phyloP scores from a whole-genome alignment of 257 asterid genomes.

The Nicotiana noctiflora region DNA sequence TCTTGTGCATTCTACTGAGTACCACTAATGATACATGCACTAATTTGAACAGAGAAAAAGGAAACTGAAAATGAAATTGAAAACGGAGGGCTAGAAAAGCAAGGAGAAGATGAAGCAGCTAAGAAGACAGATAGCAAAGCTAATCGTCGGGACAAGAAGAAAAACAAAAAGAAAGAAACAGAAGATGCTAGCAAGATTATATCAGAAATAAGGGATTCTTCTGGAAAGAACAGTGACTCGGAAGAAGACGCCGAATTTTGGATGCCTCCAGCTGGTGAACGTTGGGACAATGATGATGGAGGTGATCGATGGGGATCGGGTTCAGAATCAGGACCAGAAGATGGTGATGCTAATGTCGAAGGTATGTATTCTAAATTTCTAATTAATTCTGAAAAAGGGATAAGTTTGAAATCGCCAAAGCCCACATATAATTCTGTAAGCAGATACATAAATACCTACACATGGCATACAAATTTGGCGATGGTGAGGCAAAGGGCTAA shows the following conservation, averaged over 20 bases:
- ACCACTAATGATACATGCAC: not conserved
- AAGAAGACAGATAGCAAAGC: conserved; percentile 23
- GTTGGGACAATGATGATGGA: conserved; percentile 94
- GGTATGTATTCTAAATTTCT: conserved; percentile 26
- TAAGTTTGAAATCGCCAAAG: not conserved
- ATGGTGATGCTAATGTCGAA: conserved; percentile 39
- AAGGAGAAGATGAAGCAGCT: conserved; percentile 27
- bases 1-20: not conserved
- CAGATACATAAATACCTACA: not conserved
- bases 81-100: conserved; percentile 24
- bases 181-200: conserved; percentile 33
- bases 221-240: conserved; percentile 36
- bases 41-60: conserved; percentile 48
- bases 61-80: conserved; percentile 43
- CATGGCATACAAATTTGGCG: not conserved
- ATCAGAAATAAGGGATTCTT: conserved; percentile 45
- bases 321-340: conserved; percentile 50
- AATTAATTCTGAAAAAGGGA: not conserved
- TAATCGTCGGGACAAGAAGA: conserved; percentile 21
- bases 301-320: conserved; percentile 79
- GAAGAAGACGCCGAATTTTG: conserved; percentile 67
- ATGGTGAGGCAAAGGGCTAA: not conserved
- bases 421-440: not conserved
- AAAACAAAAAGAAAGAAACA: conserved; percentile 32
- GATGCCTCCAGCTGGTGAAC: conserved; percentile 87